Base-by-base conservation (phyloP, 495 filamentous ascomycete species). In the Xylaria scruposa region DNA sequence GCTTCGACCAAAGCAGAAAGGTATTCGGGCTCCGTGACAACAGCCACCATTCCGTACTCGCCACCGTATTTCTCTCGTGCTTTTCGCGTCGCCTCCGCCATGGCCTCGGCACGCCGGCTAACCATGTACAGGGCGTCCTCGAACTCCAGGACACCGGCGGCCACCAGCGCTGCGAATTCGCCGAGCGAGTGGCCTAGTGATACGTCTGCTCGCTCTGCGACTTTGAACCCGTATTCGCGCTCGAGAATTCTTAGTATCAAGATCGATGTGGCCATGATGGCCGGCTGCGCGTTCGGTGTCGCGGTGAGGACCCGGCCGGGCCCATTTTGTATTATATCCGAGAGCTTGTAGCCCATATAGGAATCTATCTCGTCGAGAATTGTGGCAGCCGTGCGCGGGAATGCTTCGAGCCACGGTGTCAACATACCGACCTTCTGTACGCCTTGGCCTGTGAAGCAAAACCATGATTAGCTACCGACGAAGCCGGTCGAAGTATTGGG, bases 341-440 rank as follows among this genome's bases (percentile, higher is more conserved):
- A 93, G 33, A 97, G 83, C 75, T 86, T 83, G 73, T 90, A 87
- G 56, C 90, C 85, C 71, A 97, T 84, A 3, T 89, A 87, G 54
- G 86, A 78, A 83, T 99, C 95, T 81, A 97, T 93, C 81, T 97
- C 91, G 68, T 97, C 89, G 67, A 98, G 80, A 40, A 97, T 86
- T 5, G 87, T 88, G 7, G 80, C 81, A 24, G 91, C 90, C 40
- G 93, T 97, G 58, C 79, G 76, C 17, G 96, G 95, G 79, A 97
- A 99, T 63, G 88, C 88, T 72, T 92, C 88, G 70, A 94, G 85
- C 93, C 97, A 97, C 42, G 93, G 88, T 36, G 86, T 86, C 42
- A 92, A 85, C 96, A 99, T 99, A 78, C 94, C 95, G 4, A 97
- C 91, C 76, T 93, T 90, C 79, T 99, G 96, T 15, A 97, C 95